phyloP scores from a whole-genome alignment of 352 stramenopile species.

The Aphanomyces invadans region DNA sequence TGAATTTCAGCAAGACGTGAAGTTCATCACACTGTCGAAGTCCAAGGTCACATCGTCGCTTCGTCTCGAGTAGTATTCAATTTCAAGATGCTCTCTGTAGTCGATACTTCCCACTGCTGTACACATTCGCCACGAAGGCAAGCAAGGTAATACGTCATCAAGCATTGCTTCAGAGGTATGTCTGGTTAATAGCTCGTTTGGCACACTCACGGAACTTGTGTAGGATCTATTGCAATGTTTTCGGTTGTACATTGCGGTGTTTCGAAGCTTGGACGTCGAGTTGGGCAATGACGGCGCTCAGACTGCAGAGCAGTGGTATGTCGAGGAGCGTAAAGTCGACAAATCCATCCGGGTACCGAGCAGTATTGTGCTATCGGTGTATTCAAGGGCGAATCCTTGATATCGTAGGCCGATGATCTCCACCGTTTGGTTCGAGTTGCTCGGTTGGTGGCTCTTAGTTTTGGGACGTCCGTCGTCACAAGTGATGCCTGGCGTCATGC shows the following conservation, averaged over 20 bases:
- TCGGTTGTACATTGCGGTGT: constrained; percentile 50
- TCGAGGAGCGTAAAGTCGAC: constrained; percentile 55
- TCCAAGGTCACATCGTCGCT: constrained; percentile 34
- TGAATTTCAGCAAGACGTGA: constrained; percentile 72
- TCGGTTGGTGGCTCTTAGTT: constrained; percentile 58
- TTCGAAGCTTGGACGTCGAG: constrained; percentile 43
- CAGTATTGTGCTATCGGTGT: constrained; percentile 12
- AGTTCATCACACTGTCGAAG: constrained; percentile 56
- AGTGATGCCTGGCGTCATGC: constrained; percentile 49
- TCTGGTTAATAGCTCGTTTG: neutral
- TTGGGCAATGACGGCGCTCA: constrained; percentile 71
- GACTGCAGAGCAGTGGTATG: constrained; percentile 70
- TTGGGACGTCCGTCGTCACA: constrained; percentile 45
- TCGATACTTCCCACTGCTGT: constrained; percentile 58
- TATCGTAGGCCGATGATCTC: constrained; percentile 57
- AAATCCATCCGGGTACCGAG: constrained; percentile 70
- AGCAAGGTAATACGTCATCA: neutral
- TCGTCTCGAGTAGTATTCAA: neutral
- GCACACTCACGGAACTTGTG: neutral
- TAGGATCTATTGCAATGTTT: constrained; percentile 53
- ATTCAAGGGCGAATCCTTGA: constrained; percentile 3
- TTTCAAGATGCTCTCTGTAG: neutral
- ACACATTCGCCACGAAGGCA: constrained; percentile 23
- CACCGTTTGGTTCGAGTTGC: constrained; percentile 68
- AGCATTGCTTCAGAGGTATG: neutral